phyloP scores from a whole-genome alignment of 108 stramenopile species.

The Cyclotella sp. region DNA sequence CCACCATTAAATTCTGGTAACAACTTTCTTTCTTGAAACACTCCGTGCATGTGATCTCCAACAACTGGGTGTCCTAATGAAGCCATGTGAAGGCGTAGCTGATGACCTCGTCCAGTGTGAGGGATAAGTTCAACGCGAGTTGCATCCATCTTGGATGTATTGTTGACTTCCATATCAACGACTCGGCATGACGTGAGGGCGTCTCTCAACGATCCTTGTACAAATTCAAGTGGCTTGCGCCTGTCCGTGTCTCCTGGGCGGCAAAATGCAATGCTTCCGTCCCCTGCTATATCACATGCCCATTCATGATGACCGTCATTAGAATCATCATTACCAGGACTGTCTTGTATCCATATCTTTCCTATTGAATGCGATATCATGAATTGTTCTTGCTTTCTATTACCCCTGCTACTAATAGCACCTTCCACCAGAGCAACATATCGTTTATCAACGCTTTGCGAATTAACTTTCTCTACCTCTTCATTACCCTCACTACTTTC shows the following conservation, averaged over 20 bases:
- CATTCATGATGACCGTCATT: constrained; percentile 52
- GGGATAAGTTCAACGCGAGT: constrained; percentile 57
- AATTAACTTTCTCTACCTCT: background rate
- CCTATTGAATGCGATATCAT: constrained; percentile 52
- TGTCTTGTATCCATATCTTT: constrained; percentile 39
- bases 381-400: constrained; percentile 18
- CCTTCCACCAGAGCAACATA: constrained; percentile 72
- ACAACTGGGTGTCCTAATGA: constrained; percentile 66
- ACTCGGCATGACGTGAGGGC: constrained; percentile 51
- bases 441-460: constrained; percentile 42
- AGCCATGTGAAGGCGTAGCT: constrained; percentile 71
- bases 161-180: constrained; percentile 16
- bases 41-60: constrained; percentile 38
- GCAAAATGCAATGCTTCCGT: constrained; percentile 35
- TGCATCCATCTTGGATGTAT: constrained; percentile 4
- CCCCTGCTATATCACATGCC: constrained; percentile 39
- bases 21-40: background rate
- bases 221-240: constrained; percentile 15
- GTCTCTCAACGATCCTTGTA: constrained; percentile 46
- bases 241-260: constrained; percentile 14
- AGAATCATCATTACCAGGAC: background rate
- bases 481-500: background rate
- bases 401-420: constrained; percentile 34
- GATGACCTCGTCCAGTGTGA: constrained; percentile 77
- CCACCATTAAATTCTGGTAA: background rate